phyloP scores from a whole-genome alignment of 495 filamentous ascomycete species.

The Cercophora newfieldiana region DNA sequence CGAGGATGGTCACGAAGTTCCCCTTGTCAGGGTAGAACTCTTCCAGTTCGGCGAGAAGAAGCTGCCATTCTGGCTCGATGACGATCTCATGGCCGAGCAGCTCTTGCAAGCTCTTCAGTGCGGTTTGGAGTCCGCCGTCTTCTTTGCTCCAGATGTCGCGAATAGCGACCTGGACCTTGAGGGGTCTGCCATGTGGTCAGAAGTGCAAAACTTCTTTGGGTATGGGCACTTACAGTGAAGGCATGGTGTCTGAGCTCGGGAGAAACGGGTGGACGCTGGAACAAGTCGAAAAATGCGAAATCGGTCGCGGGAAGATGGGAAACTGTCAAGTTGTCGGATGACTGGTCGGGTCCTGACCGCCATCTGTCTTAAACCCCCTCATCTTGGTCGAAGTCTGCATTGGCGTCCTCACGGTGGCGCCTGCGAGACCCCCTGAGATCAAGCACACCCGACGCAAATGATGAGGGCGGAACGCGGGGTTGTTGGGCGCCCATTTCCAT shows the following conservation, averaged over 20 bases:
- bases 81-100: slow-evolving; percentile 35
- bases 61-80: slow-evolving; percentile 38
- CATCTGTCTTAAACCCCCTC: background rate
- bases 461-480: slow-evolving; percentile 24
- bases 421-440: slow-evolving; percentile 5
- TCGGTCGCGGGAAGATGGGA: too few relatives aligned
- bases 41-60: slow-evolving; percentile 31
- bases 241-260: slow-evolving; percentile 13
- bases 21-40: slow-evolving; percentile 35
- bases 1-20: slow-evolving; percentile 29
- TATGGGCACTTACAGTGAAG: slow-evolving; percentile 21
- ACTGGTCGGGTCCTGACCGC: background rate
- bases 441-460: slow-evolving; percentile 2
- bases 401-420: slow-evolving; percentile 5
- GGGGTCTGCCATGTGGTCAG: slow-evolving; percentile 28
- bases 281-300: too few relatives aligned
- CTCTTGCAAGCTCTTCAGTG: slow-evolving; percentile 24
- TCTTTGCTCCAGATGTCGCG: slow-evolving; percentile 37
- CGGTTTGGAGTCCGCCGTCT: slow-evolving; percentile 26
- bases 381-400: background rate
- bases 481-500: background rate
- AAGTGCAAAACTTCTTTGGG: background rate
- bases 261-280: background rate
- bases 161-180: slow-evolving; percentile 38
- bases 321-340: background rate